These are phyloP conservation scores for Rugonectria rugulosa DNA, from an alignment of 2,329 filamentous ascomycete genomes.

Conservation along the genomic window DNA sequence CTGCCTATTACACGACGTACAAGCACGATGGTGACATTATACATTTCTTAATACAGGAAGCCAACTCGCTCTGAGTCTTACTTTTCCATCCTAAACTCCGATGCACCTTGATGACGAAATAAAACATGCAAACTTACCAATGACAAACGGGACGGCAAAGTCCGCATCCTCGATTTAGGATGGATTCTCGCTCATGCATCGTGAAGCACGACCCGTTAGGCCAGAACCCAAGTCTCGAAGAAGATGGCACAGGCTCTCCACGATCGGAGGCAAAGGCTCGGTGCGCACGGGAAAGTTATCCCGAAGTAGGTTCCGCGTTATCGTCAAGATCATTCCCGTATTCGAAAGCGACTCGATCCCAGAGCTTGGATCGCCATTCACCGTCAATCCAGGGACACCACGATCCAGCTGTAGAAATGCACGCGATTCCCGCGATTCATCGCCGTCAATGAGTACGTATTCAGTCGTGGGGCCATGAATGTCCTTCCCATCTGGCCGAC, in stretches of 20 bases:
- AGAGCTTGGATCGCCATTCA: constrained; percentile 17
- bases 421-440: constrained; percentile 24
- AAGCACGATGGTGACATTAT: too few species aligned
- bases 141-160: too few species aligned
- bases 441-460: constrained; percentile 27
- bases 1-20: too few species aligned
- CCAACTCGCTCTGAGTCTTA: neutral
- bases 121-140: too few species aligned
- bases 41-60: constrained; percentile 1
- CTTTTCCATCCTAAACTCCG: constrained; percentile 26
- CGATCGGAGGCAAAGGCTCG: constrained; percentile 32
- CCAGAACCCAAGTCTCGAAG: constrained; percentile 27
- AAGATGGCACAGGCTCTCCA: constrained; percentile 30
- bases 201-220: constrained; percentile 4
- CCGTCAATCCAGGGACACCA: constrained; percentile 26
- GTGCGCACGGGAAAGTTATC: constrained; percentile 28
- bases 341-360: constrained; percentile 31
- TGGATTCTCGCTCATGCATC: constrained; percentile 15
- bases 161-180: too few species aligned
- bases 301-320: constrained; percentile 27
- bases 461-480: constrained; percentile 8
- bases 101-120: too few species aligned
- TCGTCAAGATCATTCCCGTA: constrained; percentile 18
- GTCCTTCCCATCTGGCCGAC: constrained; percentile 12
- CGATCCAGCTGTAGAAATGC: constrained; percentile 30